Conservation (phyloP, 768 basidiomycete species). For the Russula emetica region DNA sequence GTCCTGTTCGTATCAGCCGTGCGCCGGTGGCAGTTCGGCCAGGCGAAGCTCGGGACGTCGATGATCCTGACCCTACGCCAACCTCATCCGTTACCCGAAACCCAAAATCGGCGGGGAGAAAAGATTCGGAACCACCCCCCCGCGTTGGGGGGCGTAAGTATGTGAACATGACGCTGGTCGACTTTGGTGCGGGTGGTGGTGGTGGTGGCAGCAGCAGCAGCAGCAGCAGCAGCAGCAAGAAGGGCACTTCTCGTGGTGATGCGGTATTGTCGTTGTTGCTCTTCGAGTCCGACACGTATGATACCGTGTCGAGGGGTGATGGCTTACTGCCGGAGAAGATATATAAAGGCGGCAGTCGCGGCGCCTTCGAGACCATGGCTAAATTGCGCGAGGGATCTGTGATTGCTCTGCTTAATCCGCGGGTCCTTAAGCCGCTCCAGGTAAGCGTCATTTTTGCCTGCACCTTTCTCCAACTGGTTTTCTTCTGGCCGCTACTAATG, state of each 20-base stretch:
- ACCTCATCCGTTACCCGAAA: neutral
- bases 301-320: slow-evolving; percentile 50
- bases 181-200: slow-evolving; percentile 68
- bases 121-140: slow-evolving; percentile 34
- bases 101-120: slow-evolving; percentile 22
- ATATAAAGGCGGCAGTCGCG: slow-evolving; percentile 86
- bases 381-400: slow-evolving; percentile 88
- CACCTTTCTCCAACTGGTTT: neutral
- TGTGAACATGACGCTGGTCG: slow-evolving; percentile 79
- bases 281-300: slow-evolving; percentile 80
- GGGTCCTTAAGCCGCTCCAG: slow-evolving; percentile 80
- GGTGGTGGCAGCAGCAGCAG: slow-evolving; percentile 52
- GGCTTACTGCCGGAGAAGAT: slow-evolving; percentile 52
- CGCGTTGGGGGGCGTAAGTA: slow-evolving; percentile 64
- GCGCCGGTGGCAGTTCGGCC: slow-evolving; percentile 55
- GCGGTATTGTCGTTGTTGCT: slow-evolving; percentile 78
- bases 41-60: slow-evolving; percentile 40
- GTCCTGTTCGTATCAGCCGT: slow-evolving; percentile 67
- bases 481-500: neutral
- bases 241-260: slow-evolving; percentile 67
- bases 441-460: slow-evolving; percentile 36
- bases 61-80: slow-evolving; percentile 21
- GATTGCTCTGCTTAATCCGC: slow-evolving; percentile 83
- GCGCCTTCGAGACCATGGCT: slow-evolving; percentile 85
- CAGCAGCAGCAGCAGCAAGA: slow-evolving; percentile 50